phyloP scores from a whole-genome alignment of 1,139 yeast species.

The Lodderomyces metapsilosis region DNA sequence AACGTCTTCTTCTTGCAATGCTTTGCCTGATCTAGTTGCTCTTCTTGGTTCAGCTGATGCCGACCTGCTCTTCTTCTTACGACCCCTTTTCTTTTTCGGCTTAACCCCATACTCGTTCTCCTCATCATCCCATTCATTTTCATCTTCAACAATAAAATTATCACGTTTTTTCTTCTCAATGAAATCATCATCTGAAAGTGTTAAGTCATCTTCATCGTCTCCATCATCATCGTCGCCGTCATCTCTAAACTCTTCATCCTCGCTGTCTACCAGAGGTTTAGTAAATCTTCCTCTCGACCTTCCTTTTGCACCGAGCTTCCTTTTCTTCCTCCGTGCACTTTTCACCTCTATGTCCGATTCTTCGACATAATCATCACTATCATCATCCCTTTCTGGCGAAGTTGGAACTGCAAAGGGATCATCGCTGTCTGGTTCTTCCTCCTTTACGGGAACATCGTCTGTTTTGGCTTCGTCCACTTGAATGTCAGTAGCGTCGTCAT shows the following conservation, averaged over 20 bases:
- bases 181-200: conserved; percentile 32
- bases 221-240: conserved; percentile 22
- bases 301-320: conserved; percentile 5
- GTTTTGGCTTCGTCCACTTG: conserved; percentile 1
- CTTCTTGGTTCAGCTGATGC: conserved; percentile 24
- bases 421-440: not conserved
- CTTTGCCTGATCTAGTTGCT: conserved; percentile 13
- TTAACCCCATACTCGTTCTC: conserved; percentile 23
- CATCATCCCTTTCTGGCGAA: conserved; percentile 12
- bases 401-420: conserved; percentile 4
- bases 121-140: conserved; percentile 23
- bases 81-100: conserved; percentile 15
- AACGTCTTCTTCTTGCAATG: conserved; percentile 17
- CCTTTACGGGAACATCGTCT: not conserved
- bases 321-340: conserved; percentile 28
- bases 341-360: conserved; percentile 28
- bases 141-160: conserved; percentile 38
- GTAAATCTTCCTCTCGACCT: conserved; percentile 12
- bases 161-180: conserved; percentile 19
- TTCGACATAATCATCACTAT: conserved; percentile 13
- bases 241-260: conserved; percentile 17
- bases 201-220: conserved; percentile 29
- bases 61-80: conserved; percentile 23
- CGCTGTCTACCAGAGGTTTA: conserved; percentile 14
- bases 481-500: not conserved